A percentile compares a stretch with the other conserved stretches of the same genome.
phyloP scores from a whole-genome alignment of 1,284 basidiomycete species.

The Leccinum pachyderme region DNA sequence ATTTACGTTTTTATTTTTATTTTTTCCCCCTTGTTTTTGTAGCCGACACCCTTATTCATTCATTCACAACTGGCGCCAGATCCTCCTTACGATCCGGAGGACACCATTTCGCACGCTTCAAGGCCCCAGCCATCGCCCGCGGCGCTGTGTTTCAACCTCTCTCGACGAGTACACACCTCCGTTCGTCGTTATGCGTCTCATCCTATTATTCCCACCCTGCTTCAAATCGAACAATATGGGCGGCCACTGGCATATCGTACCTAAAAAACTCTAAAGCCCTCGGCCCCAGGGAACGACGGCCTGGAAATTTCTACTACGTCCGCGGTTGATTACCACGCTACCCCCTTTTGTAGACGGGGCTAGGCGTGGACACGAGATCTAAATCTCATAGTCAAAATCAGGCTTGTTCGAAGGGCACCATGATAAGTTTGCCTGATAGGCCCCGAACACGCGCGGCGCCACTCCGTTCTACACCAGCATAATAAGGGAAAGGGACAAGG shows the following conservation, averaged over 20 bases:
- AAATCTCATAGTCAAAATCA: constrained; percentile 28
- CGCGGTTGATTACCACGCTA: constrained; percentile 26
- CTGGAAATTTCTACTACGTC: constrained; percentile 11
- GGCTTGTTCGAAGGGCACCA: constrained; percentile 20
- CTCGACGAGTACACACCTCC: background rate
- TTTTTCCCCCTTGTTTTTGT: background rate
- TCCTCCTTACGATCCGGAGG: constrained; percentile 4
- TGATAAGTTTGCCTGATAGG: constrained; percentile 6
- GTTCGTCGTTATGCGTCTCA: background rate
- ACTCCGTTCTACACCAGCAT: constrained; percentile 4
- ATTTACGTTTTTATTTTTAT: background rate
- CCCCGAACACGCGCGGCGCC: constrained; percentile 7
- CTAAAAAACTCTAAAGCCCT: constrained; percentile 17
- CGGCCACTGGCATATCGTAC: constrained; percentile 9
- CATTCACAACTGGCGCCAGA: background rate
- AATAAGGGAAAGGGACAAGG: constrained; percentile 3
- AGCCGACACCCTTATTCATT: background rate
- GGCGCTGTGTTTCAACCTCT: background rate
- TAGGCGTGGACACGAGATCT: constrained; percentile 12
- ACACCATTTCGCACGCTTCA: background rate
- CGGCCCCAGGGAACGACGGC: constrained; percentile 26
- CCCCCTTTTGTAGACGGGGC: constrained; percentile 18
- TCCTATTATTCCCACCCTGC: constrained; percentile 9
- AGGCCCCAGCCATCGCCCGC: background rate
- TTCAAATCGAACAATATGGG: background rate